Evolutionary conservation across 169 alveolate genomes (phyloP), one percentile per base, ranked within the genome.

Genomic region (Cardiosporidium cionae): DNA sequence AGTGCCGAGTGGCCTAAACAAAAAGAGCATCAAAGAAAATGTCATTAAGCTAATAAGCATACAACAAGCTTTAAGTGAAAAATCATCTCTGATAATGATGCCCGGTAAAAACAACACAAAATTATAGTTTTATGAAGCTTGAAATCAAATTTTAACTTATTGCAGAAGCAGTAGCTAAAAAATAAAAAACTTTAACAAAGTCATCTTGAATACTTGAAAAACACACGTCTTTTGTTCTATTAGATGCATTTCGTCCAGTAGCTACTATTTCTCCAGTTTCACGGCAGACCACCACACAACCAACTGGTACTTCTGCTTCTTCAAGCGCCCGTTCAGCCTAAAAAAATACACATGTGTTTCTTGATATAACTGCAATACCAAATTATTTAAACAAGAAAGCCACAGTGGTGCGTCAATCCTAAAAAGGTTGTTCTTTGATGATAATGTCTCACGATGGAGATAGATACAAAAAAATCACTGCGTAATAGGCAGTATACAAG

Each of bases 291-390:
- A 70, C 22, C 6, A 78, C 80, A 35, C 84, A 78, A n/a, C 84
- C 84, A 0, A 78, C 80, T 3, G 84, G 84, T 27, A 78, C 80
- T 63, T 78, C 84, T 1, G 74, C 80, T 23, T 37, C 79, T 3
- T 72, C 54, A 4, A 28, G 22, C 0, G 80, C 74, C 31, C 1
- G 7, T 35, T 6, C 22, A 0, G 80, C 84, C 76, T 70, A 54
- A 23, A 66, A 27, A 3, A 75, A 25, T 25, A 65, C 70, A 0
- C n/a, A n/a, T n/a, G n/a, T n/a, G n/a, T n/a, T n/a, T n/a, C n/a
- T n/a, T n/a, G n/a, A n/a, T n/a, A n/a, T n/a, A n/a, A n/a, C n/a
- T n/a, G n/a, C n/a, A n/a, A n/a, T n/a, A n/a, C n/a, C n/a, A n/a
- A n/a, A n/a, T n/a, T n/a, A n/a, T n/a, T n/a, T n/a, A n/a, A n/a